These are phyloP conservation scores for Eimeria falciformis DNA, from an alignment of 169 alveolate genomes.

Conservation along the genomic window DNA sequence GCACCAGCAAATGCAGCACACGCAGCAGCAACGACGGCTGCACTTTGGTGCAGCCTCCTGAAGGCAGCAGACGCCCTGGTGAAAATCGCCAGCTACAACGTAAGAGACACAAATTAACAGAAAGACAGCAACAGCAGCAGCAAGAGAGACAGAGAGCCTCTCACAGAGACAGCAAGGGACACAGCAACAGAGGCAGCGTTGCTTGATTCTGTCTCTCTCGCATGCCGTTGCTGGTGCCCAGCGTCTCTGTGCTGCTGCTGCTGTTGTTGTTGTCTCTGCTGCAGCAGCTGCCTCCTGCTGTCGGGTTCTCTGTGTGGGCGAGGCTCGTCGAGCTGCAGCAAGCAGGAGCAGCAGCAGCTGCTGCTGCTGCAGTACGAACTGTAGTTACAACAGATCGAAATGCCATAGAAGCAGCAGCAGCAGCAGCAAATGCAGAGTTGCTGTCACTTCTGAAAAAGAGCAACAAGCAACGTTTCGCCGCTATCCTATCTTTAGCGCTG, in stretches of 20 bases:
- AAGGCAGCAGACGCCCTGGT: not conserved
- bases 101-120: not conserved
- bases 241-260: not conserved
- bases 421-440: not conserved
- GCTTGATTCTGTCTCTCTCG: not conserved
- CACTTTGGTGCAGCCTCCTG: not conserved
- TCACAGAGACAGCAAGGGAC: not conserved
- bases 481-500: not conserved
- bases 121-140: not conserved
- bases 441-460: not conserved
- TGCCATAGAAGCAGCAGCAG: conserved; percentile 8
- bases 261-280: not conserved
- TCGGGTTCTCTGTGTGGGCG: not conserved
- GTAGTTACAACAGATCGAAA: too few species aligned
- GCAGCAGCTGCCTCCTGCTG: not conserved
- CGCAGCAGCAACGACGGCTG: conserved; percentile 18
- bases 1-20: not conserved
- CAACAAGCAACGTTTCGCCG: not conserved
- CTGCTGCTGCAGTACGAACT: too few species aligned
- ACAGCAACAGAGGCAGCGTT: not conserved
- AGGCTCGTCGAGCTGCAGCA: conserved; percentile 12
- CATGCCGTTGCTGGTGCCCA: not conserved
- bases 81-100: not conserved
- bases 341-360: conserved; percentile 1
- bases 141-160: too few species aligned